Evolutionary conservation across 192 early-diverging fungal species (phyloP), one percentile per base, ranked within the genome.

Genomic region (Rhizophagus sp.): DNA sequence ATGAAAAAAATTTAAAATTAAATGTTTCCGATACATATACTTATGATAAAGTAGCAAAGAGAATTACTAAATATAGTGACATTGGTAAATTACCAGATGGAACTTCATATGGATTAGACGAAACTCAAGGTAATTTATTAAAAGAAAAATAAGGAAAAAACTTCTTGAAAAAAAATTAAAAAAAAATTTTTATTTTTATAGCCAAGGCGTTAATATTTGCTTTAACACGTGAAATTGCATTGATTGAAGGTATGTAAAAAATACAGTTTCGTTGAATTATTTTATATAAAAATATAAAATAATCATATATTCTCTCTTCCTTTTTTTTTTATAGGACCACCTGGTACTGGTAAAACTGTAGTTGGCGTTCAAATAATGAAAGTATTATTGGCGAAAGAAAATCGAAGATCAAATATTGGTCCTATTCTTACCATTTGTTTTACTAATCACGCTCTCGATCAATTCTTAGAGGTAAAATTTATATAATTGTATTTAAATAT

Each of bases 361-460:
- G 84, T 90, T 66, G 89, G 90, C 34, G 85, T 91, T 9, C 78
- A 88, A 71, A 63, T 86, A 34, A 86, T 89, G 76, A 70, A 69
- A 34, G 85, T 85, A 10, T 82, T 89, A 4, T 57, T 84, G 13
- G 74, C 81, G 15, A 22, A 4, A 30, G 24, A 27, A 52, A 84
- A 84, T 82, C 80, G 76, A 47, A 13, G 73, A 3, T 74, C 80
- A 24, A 81, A 75, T 12, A 75, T 82, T 13, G 83, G 78, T 65
- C 90, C 87, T 2, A 86, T 90, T 50, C 81, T 91, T 4, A 80
- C 84, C 34, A 83, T 91, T 17, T 87, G 86, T 47, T 89, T 85
- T 66, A 91, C 90, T 13, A 91, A 91, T 73, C 90, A 90, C 72
- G 91, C 91, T 1, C 75, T 92, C 8, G 91, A 91, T 50, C 88